Percentiles rank a stretch among this genome's conserved stretches.
These are phyloP conservation scores for Pythium diclinum DNA, from an alignment of 352 stramenopile genomes.

Conservation along the genomic window DNA sequence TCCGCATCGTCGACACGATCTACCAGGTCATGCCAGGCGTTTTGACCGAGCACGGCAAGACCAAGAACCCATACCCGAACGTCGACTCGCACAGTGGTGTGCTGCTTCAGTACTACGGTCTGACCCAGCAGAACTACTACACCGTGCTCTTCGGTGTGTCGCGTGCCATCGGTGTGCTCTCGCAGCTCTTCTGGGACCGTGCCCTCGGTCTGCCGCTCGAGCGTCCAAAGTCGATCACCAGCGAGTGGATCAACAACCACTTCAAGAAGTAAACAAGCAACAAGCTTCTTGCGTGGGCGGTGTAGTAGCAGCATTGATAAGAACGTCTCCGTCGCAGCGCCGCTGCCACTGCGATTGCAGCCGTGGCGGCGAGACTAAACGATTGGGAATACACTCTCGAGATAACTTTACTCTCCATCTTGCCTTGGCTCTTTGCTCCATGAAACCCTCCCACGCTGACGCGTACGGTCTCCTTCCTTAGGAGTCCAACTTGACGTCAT, in stretches of 20 bases:
- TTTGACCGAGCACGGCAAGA: slow-evolving; percentile 98
- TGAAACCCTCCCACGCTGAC: too few relatives aligned
- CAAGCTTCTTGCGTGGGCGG: not conserved
- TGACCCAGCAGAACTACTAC: slow-evolving; percentile 99
- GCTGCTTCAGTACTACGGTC: slow-evolving; percentile 98
- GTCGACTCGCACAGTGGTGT: slow-evolving; percentile 98
- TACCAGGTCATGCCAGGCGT: slow-evolving; percentile 99
- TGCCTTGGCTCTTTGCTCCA: too few relatives aligned
- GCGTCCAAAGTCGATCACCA: slow-evolving; percentile 98
- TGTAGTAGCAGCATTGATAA: slow-evolving; percentile 2
- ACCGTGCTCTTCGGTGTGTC: slow-evolving; percentile 99
- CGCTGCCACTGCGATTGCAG: slow-evolving; percentile 19
- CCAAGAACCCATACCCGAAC: slow-evolving; percentile 99
- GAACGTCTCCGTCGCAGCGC: not conserved
- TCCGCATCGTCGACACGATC: slow-evolving; percentile 99
- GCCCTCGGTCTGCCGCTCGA: slow-evolving; percentile 97
- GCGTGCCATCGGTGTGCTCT: slow-evolving; percentile 96
- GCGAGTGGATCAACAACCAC: slow-evolving; percentile 97
- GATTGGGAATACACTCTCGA: slow-evolving; percentile 8
- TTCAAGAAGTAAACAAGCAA: slow-evolving; percentile 79
- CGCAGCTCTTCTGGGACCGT: slow-evolving; percentile 98
- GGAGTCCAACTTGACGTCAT: too few relatives aligned
- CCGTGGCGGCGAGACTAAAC: slow-evolving; percentile 13
- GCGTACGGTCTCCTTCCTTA: too few relatives aligned
- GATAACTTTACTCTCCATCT: not conserved